Evolutionary conservation across 2,329 filamentous ascomycete species (phyloP), one percentile per base, ranked within the genome.

Genomic region (Emmonsia crescens): DNA sequence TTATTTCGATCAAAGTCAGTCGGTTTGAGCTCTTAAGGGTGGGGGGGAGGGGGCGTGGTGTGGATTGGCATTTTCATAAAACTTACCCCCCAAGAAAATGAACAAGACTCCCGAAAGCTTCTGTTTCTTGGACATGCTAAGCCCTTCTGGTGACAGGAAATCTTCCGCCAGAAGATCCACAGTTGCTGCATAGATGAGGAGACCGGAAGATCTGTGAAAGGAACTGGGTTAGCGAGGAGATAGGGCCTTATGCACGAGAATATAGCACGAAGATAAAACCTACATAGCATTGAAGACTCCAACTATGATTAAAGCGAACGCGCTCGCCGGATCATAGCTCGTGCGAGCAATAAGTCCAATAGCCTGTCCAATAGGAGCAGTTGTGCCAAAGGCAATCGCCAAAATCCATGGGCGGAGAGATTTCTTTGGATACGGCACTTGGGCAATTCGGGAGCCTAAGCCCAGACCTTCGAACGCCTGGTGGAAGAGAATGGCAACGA

Each of bases 381-480:
- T 87, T 9, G 81, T 82, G 19, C 83, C 85, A 64, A 86, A 87
- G 16, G 84, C 84, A 14, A 84, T 66, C 1, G 86, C 83, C 19
- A 87, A 74, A 0, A 83, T 62, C 84, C 84, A 87, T 0, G 85
- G 85, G 31, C 82, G 80, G 64, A 78, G 70, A 69, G 83, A 85
- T 31, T 75, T 76, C 63, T 79, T 79, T 19, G 81, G 79, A 64
- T 85, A 86, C 1, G 83, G 79, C 5, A 89, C 83, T 21, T 82
- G 83, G 24, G 86, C 86, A 67, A 90, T 89, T 63, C 87, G 85
- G 0, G 85, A 85, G 24, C 87, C 87, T 0, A 91, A 83, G 0
- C 88, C 88, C 52, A 91, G 79, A 3, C 88, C 88, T 69, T 91
- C 88, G 67, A 91, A 89, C 76, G 89, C 84, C 68, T 90, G 88